Conservation (phyloP, 2,329 filamentous ascomycete genomes). For the Rugonectria rugulosa region DNA sequence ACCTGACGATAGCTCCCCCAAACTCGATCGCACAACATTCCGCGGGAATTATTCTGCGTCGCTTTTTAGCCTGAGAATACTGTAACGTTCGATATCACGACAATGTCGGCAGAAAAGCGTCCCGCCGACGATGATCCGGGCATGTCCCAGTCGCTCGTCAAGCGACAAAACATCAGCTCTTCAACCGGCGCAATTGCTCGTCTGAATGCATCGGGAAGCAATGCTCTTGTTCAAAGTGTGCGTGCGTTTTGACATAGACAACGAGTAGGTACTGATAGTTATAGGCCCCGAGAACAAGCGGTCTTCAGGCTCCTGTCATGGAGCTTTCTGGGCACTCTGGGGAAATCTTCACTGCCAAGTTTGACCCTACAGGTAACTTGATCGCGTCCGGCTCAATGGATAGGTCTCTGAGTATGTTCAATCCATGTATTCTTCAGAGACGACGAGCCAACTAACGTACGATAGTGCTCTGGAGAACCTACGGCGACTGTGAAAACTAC, state of each 20-base stretch:
- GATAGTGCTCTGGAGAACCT: constrained; percentile 90
- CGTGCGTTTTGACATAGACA: constrained; percentile 31
- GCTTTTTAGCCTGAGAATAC: too few species aligned
- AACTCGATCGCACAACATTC: too few species aligned
- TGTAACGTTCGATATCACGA: constrained; percentile 19
- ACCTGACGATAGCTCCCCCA: too few species aligned
- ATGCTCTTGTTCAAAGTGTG: constrained; percentile 61
- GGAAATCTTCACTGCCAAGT: constrained; percentile 90
- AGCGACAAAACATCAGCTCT: constrained; percentile 77
- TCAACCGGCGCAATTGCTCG: constrained; percentile 58
- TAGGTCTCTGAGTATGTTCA: constrained; percentile 76
- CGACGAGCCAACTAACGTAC: constrained; percentile 20
- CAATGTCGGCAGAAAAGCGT: constrained; percentile 93
- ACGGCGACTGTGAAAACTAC: constrained; percentile 94
- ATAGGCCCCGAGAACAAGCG: constrained; percentile 81
- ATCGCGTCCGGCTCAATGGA: constrained; percentile 98
- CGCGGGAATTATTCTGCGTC: too few species aligned
- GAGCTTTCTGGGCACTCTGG: constrained; percentile 84
- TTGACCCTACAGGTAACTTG: constrained; percentile 85
- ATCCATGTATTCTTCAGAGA: neutral
- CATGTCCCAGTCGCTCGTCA: constrained; percentile 82
- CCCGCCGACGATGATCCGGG: constrained; percentile 86
- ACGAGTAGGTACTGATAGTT: constrained; percentile 21
- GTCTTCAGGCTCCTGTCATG: constrained; percentile 90
- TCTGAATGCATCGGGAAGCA: constrained; percentile 56